Evolutionary conservation across 345 rosid genomes (phyloP), one percentile per base, ranked within the genome.

Genomic region (Cardamine occulta): DNA sequence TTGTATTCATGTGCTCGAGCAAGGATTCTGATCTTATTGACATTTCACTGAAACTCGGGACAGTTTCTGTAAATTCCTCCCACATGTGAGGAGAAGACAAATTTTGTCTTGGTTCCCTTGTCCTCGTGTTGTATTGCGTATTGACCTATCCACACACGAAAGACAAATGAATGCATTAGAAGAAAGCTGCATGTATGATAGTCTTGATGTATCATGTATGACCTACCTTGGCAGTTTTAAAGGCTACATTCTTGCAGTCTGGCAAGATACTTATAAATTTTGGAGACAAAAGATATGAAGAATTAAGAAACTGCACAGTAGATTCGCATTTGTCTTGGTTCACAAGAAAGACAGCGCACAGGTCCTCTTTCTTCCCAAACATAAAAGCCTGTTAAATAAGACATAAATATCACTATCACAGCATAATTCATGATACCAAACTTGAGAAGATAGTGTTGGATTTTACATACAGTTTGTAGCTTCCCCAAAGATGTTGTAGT

Each of bases 201-300:
- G 61, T 58, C 44, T 49, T 66, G 31, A 35, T 8, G 56, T 42
- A 44, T 66, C 23, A 35, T 8, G 63, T 42, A 32, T 61, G 9
- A 63, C 14, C 61, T 86, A 83, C 97, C 92, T 85, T 83, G 15
- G 88, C 94, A 44, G 94, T 90, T 80, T 88, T 87, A 66, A 86
- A 92, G 68, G 82, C 85, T 54, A 79, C 90, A 54, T 61, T 85
- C 77, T 82, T 86, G 88, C 97, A 92, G 76, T 90, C 89, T 68
- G 91, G 92, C 37, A 92, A 66, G 56, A 92, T 81, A 81, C 87
- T 90, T 60, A 92, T 82, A 8, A 96, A 92, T 69, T 73, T 68
- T 40, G 87, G 86, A 69, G 89, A 89, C 87, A 92, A 75, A 48
- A 24, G 74, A 67, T 86, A 86, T 4, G 85, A 74, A 55, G 75